Base-by-base conservation (phyloP, 257 asterid genomes). In the Echium plantagineum region DNA sequence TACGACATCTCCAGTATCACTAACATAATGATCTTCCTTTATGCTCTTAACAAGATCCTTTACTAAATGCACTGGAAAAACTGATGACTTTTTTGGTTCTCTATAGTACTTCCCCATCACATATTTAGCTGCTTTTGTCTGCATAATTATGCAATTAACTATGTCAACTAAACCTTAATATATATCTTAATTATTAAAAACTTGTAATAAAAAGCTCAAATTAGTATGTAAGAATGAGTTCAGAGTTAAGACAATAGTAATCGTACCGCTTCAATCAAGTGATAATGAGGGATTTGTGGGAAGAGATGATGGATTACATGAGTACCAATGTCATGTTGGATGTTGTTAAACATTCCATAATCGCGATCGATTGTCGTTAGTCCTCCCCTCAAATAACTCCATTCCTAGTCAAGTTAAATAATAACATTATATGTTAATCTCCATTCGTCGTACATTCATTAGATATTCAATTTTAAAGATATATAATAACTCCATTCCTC, bases 261-360 rank as follows among this genome's bases (percentile, higher is more conserved):
- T 42, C 72, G 68, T 69, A 88, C 96, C 73, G 96, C 96, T 63
- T 89, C 96, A 0, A 72, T 74, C 6, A 89, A 66, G 72, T 89
- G 93, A 60, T 89, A 89, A 63, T 89, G 96, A 18, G 95, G 95
- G 66, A 85, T 89, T 73, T 85, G 96, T 68, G 96, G 96, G 46
- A 89, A 89, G 46, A 89, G 85, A 57, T 89, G 96, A 68, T 89
- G 95, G 18, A 85, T 71, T 52, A 89, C 95, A 30, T 89, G 96
- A 51, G 96, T 85, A 63, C 96, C 96, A 69, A 89, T 85, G 49
- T 89, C 95, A 35, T 85, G 96, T n/a, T 89, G 96, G 60, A 89
- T 76, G 46, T 80, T 85, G 71, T 89, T 89, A 47, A 89, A 72
- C 66, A 72, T 46, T 46, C 96, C 96, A 24, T 85, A 89, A 52